These are phyloP conservation scores for Pseudohalonectria lignicola DNA, from an alignment of 2,329 filamentous ascomycete species.

Conservation along the genomic window DNA sequence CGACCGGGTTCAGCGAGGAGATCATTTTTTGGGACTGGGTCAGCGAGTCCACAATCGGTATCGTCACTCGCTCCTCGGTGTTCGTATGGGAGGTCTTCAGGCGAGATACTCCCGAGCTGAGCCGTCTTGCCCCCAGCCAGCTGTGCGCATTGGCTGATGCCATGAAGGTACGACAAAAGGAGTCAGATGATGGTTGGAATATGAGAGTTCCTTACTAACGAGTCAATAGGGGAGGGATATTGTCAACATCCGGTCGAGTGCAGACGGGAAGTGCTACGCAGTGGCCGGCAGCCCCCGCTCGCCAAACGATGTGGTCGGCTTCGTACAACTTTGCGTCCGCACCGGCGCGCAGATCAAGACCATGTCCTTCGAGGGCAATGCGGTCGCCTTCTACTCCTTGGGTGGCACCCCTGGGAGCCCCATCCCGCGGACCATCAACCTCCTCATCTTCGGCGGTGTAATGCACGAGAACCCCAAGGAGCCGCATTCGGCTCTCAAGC, in stretches of 20 bases:
- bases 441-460: constrained; percentile 93
- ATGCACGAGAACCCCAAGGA: too few relatives aligned
- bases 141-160: too few relatives aligned
- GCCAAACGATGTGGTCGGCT: constrained; percentile 84
- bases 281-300: constrained; percentile 93
- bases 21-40: constrained; percentile 99
- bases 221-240: constrained; percentile 96
- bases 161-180: too few relatives aligned
- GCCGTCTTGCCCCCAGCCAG: constrained; percentile 72
- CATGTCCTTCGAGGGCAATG: constrained; percentile 94
- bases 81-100: constrained; percentile 98
- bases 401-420: too few relatives aligned
- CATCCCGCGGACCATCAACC: constrained; percentile 81
- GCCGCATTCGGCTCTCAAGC: too few relatives aligned
- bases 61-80: constrained; percentile 83
- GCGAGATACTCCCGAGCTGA: too few relatives aligned
- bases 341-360: too few relatives aligned
- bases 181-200: constrained; percentile 4
- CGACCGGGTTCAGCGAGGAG: constrained; percentile 91
- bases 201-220: not conserved
- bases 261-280: constrained; percentile 96
- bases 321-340: constrained; percentile 94
- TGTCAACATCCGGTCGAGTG: constrained; percentile 97
- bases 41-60: constrained; percentile 74
- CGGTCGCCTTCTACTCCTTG: constrained; percentile 86